Evolutionary conservation across 1,139 yeast genomes (phyloP).

Genomic region (Yamadazyma conglobata): DNA sequence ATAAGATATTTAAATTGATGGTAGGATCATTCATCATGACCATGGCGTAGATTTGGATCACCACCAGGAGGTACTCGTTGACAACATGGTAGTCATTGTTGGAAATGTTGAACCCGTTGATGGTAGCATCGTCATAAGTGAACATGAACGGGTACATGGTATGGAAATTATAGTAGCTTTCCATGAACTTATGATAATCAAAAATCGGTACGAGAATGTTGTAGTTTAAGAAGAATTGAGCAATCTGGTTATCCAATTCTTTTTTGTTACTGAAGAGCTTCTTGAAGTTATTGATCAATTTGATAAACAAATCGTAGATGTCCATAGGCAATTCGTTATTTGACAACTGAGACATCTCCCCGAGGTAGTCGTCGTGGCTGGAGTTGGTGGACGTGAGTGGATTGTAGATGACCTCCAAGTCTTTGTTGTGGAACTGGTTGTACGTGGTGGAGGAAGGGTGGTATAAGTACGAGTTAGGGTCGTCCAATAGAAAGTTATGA

Average conservation of each 20-base stretch:
- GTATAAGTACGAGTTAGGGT: slow-evolving; percentile 43
- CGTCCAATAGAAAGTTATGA: slow-evolving; percentile 43
- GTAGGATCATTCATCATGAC: slow-evolving; percentile 48
- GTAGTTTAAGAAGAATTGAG: slow-evolving; percentile 53
- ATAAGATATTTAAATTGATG: slow-evolving; percentile 36
- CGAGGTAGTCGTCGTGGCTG: slow-evolving; percentile 18
- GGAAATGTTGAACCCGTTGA: slow-evolving; percentile 48
- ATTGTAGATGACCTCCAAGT: slow-evolving; percentile 41
- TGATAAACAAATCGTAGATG: slow-evolving; percentile 44
- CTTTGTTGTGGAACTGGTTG: slow-evolving; percentile 40
- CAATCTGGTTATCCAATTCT: slow-evolving; percentile 51
- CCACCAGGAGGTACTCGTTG: slow-evolving; percentile 47
- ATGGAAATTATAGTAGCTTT: slow-evolving; percentile 53
- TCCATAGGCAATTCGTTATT: slow-evolving; percentile 34
- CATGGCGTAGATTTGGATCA: slow-evolving; percentile 47
- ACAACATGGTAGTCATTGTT: slow-evolving; percentile 49
- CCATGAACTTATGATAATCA: slow-evolving; percentile 56
- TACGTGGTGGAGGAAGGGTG: slow-evolving; percentile 41
- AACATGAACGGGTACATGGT: slow-evolving; percentile 54
- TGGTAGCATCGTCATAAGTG: slow-evolving; percentile 49
- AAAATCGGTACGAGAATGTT: slow-evolving; percentile 61
- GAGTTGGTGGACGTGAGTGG: slow-evolving; percentile 35
- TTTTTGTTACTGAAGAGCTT: slow-evolving; percentile 39
- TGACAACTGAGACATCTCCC: slow-evolving; percentile 18
- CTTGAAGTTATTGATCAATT: slow-evolving; percentile 46